phyloP scores from a whole-genome alignment of 306 rosid genomes.

The Quercus engelmannii region DNA sequence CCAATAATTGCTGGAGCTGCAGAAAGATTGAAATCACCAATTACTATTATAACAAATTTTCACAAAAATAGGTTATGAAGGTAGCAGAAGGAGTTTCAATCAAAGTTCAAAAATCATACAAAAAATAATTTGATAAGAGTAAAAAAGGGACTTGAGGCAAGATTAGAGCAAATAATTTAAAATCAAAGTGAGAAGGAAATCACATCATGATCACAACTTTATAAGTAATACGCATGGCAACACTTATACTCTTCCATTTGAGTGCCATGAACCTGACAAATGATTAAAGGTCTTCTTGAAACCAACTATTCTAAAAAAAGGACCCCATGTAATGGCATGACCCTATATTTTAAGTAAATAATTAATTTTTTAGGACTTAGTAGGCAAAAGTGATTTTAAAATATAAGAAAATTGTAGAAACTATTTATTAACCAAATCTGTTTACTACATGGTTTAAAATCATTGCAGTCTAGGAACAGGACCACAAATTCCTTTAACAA shows the following conservation, averaged over 20 bases:
- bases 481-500: background rate
- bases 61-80: conserved; percentile 4
- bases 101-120: background rate
- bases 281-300: background rate
- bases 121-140: background rate
- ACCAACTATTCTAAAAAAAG: background rate
- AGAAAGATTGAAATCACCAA: conserved; percentile 27
- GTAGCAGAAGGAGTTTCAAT: background rate
- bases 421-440: background rate
- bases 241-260: background rate
- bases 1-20: conserved; percentile 91
- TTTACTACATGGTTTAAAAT: background rate
- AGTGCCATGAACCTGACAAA: background rate
- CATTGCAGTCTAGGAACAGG: background rate
- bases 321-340: background rate
- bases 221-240: background rate
- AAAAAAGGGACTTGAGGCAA: too few relatives aligned
- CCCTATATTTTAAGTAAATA: background rate
- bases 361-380: background rate
- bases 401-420: background rate
- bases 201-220: background rate
- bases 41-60: conserved; percentile 4
- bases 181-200: too few relatives aligned
- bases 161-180: too few relatives aligned
- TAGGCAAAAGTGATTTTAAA: background rate